A percentile compares a stretch with the other conserved stretches of the same genome.
phyloP scores from a whole-genome alignment of 1,284 basidiomycete species.

The Papiliotrema nemorosa region DNA sequence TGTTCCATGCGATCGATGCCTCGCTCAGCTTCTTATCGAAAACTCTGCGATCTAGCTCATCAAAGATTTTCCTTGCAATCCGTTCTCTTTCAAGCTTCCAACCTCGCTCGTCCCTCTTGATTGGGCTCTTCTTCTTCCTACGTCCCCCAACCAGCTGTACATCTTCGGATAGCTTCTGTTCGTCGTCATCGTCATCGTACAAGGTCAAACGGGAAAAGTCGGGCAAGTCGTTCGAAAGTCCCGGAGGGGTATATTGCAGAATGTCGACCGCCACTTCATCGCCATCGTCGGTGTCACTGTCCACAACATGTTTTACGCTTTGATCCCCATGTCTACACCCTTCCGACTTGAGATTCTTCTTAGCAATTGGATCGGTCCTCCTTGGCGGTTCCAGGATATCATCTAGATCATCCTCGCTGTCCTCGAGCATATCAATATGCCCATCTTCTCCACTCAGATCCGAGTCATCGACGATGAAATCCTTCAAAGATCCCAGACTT shows the following conservation, averaged over 20 bases:
- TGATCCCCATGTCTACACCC: too few species aligned
- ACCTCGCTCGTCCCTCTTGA: conserved; percentile 6
- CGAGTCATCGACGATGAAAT: conserved; percentile 45
- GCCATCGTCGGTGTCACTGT: neutral
- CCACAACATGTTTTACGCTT: neutral
- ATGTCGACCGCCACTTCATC: neutral
- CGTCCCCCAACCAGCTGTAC: too few species aligned
- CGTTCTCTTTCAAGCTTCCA: conserved; percentile 27
- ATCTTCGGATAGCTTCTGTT: too few species aligned
- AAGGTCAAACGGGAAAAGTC: neutral
- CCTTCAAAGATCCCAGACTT: conserved; percentile 30
- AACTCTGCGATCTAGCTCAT: conserved; percentile 38
- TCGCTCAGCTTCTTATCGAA: conserved; percentile 34
- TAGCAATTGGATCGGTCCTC: too few species aligned
- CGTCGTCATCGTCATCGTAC: neutral
- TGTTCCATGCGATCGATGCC: conserved; percentile 38
- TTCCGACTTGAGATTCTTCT: too few species aligned
- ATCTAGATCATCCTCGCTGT: conserved; percentile 1
- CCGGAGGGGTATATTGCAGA: neutral
- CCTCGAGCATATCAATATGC: neutral
- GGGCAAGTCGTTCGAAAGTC: neutral
- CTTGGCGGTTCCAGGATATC: conserved; percentile 1
- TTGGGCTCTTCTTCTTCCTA: too few species aligned
- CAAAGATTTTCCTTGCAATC: conserved; percentile 38
- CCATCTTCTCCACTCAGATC: conserved; percentile 13